These are phyloP conservation scores for Aspergillus melleus DNA, from an alignment of 2,329 filamentous ascomycete species.

Conservation along the genomic window DNA sequence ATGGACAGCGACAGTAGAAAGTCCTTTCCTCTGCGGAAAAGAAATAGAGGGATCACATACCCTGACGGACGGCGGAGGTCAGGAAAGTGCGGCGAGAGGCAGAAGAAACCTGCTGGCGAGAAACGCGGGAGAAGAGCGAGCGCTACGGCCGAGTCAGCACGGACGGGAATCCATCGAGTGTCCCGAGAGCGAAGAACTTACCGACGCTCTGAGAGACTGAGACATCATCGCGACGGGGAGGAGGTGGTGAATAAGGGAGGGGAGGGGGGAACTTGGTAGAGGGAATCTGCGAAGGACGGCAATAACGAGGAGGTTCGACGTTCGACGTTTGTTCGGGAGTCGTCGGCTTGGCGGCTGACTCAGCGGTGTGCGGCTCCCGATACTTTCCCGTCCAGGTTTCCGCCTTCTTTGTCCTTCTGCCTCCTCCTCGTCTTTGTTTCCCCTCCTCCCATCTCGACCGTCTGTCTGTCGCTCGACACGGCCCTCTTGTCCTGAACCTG, in stretches of 20 bases:
- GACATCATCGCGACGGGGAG: constrained; percentile 54
- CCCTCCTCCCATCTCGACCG: constrained; percentile 16
- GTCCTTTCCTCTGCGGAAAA: neutral
- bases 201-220: constrained; percentile 62
- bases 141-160: constrained; percentile 46
- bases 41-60: constrained; percentile 45
- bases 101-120: constrained; percentile 57
- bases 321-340: constrained; percentile 27
- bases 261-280: constrained; percentile 21
- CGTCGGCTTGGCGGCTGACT: constrained; percentile 31
- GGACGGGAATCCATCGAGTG: no score
- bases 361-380: constrained; percentile 24
- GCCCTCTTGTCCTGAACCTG: constrained; percentile 32
- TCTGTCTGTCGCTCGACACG: constrained; percentile 16
- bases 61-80: constrained; percentile 61
- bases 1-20: neutral
- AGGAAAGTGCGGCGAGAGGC: constrained; percentile 64
- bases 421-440: constrained; percentile 14
- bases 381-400: neutral
- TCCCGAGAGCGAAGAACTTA: constrained; percentile 36
- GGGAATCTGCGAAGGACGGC: constrained; percentile 19
- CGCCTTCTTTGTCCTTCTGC: neutral
- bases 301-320: constrained; percentile 23
- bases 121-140: constrained; percentile 61
- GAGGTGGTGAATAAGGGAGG: constrained; percentile 27